Conservation (phyloP, 1,284 basidiomycete genomes). For the Albatrellus sp. region DNA sequence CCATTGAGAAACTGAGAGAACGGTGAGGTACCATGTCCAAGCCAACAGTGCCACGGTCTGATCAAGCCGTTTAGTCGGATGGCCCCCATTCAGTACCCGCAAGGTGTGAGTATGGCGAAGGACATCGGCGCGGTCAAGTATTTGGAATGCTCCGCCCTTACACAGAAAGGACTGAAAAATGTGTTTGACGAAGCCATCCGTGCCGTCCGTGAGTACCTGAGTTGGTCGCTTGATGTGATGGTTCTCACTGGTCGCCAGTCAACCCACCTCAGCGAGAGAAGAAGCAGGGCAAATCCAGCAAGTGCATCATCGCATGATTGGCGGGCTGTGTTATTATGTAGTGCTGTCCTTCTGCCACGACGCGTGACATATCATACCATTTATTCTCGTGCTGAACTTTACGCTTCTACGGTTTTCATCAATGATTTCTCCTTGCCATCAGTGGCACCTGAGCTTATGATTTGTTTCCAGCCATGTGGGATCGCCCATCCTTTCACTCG, state of each 20-base stretch:
- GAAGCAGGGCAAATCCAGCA: constrained; percentile 27
- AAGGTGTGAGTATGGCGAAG: constrained; percentile 85
- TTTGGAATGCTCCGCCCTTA: constrained; percentile 93
- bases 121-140: constrained; percentile 97
- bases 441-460: constrained; percentile 4
- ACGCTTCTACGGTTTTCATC: constrained; percentile 11
- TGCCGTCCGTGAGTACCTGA: constrained; percentile 63
- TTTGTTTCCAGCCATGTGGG: constrained; percentile 8
- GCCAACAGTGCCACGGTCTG: background rate
- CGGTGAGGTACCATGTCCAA: constrained; percentile 33
- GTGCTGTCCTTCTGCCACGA: background rate
- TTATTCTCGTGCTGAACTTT: constrained; percentile 14
- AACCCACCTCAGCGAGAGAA: constrained; percentile 54
- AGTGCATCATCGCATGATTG: constrained; percentile 51
- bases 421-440: constrained; percentile 8
- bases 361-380: constrained; percentile 13
- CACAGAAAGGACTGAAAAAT: constrained; percentile 94
- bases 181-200: constrained; percentile 97
- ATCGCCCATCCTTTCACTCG: constrained; percentile 1
- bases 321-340: constrained; percentile 5
- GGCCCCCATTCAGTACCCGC: constrained; percentile 85
- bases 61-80: constrained; percentile 52
- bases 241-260: constrained; percentile 33
- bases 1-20: constrained; percentile 87
- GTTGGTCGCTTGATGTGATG: constrained; percentile 3